A percentile compares a stretch with the other conserved stretches of the same genome.
These are phyloP conservation scores for Populus euphratica DNA, from an alignment of 345 rosid species.

Conservation along the genomic window DNA sequence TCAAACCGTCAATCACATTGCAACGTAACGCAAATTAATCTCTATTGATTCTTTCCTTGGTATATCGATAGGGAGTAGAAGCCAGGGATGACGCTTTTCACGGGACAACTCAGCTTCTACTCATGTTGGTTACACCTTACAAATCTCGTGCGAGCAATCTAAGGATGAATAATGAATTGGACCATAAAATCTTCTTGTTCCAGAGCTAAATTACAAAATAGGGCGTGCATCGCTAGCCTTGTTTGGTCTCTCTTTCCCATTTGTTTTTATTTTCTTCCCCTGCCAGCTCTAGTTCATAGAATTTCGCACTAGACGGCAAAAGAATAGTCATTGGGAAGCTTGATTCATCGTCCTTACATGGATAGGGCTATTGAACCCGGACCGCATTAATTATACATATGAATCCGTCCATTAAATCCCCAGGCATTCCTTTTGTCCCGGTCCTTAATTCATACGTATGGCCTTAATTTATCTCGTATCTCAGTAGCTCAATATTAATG, in stretches of 20 bases:
- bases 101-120: conserved; percentile 1
- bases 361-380: background rate
- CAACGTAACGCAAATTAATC: background rate
- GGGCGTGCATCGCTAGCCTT: background rate
- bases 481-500: too few species aligned
- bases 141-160: too few species aligned
- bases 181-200: background rate
- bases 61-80: background rate
- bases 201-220: background rate
- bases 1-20: background rate
- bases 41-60: background rate
- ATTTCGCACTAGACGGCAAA: conserved; percentile 20
- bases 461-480: background rate
- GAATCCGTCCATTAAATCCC: too few species aligned
- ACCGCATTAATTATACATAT: too few species aligned
- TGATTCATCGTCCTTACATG: background rate
- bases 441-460: background rate
- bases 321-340: conserved; percentile 19
- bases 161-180: background rate
- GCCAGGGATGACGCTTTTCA: background rate
- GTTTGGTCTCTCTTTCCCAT: background rate
- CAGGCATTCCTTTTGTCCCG: background rate
- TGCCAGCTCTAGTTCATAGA: too few species aligned
- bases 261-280: background rate
- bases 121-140: too few species aligned